These are phyloP conservation scores for Backusella westeae DNA, from an alignment of 192 early-diverging fungal genomes.

Conservation along the genomic window DNA sequence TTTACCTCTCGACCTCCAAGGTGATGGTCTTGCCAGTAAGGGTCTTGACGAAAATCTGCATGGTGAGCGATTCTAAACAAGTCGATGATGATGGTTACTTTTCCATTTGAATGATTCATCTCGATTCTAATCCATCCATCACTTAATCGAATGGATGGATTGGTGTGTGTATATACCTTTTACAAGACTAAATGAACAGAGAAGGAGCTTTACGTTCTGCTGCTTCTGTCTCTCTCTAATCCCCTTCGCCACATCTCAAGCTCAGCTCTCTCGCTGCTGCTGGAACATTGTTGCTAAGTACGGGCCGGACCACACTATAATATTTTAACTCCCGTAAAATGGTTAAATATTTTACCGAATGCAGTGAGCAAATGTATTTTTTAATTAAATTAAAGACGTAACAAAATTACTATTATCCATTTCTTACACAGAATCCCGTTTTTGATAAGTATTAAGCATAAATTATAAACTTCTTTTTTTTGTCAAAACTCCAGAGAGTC, in stretches of 20 bases:
- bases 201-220: background rate
- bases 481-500: background rate
- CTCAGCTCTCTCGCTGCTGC: background rate
- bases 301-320: background rate
- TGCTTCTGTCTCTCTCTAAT: background rate
- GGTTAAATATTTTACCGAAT: no score
- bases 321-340: background rate
- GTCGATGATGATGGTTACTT: constrained; percentile 5
- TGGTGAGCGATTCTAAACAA: constrained; percentile 22
- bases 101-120: background rate
- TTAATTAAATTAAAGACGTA: no score
- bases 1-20: constrained; percentile 59
- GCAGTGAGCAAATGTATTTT: no score
- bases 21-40: constrained; percentile 67
- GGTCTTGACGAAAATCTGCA: constrained; percentile 69
- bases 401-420: background rate
- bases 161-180: constrained; percentile 1
- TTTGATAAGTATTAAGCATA: background rate
- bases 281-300: background rate
- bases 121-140: background rate
- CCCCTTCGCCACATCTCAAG: background rate
- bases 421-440: background rate
- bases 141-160: background rate
- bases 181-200: constrained; percentile 7
- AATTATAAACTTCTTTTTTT: background rate